phyloP scores from a whole-genome alignment of 78 protist genomes.

The Dictyostelium brefeldianum region DNA sequence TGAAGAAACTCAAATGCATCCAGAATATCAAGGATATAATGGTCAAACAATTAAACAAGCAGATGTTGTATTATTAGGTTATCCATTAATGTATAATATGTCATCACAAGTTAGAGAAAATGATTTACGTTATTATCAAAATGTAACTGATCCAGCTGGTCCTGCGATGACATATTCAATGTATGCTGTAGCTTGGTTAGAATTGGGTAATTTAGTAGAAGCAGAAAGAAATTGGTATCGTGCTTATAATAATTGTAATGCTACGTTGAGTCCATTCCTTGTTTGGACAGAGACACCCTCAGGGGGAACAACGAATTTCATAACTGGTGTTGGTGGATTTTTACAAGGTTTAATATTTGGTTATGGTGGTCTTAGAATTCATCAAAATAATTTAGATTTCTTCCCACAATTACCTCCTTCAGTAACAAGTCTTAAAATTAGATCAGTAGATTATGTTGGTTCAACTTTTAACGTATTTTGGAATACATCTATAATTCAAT shows the following conservation, averaged over 20 bases:
- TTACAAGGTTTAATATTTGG: slow-evolving; percentile 63
- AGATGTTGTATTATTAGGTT: slow-evolving; percentile 78
- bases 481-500: background rate
- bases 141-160: slow-evolving; percentile 21
- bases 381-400: background rate
- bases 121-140: slow-evolving; percentile 58
- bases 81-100: slow-evolving; percentile 80
- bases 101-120: slow-evolving; percentile 17
- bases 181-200: slow-evolving; percentile 63
- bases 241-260: slow-evolving; percentile 36
- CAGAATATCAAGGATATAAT: slow-evolving; percentile 71
- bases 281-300: slow-evolving; percentile 86
- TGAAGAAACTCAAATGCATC: slow-evolving; percentile 36
- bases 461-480: slow-evolving; percentile 24
- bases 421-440: background rate
- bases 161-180: slow-evolving; percentile 84
- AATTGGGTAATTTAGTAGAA: slow-evolving; percentile 20
- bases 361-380: slow-evolving; percentile 64
- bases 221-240: slow-evolving; percentile 29
- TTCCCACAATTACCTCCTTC: slow-evolving; percentile 49
- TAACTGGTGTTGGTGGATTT: slow-evolving; percentile 72
- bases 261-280: slow-evolving; percentile 55
- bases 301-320: slow-evolving; percentile 56
- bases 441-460: background rate
- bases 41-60: slow-evolving; percentile 82